Base-by-base conservation (phyloP, 495 filamentous ascomycete genomes). In the Physcia stellaris region DNA sequence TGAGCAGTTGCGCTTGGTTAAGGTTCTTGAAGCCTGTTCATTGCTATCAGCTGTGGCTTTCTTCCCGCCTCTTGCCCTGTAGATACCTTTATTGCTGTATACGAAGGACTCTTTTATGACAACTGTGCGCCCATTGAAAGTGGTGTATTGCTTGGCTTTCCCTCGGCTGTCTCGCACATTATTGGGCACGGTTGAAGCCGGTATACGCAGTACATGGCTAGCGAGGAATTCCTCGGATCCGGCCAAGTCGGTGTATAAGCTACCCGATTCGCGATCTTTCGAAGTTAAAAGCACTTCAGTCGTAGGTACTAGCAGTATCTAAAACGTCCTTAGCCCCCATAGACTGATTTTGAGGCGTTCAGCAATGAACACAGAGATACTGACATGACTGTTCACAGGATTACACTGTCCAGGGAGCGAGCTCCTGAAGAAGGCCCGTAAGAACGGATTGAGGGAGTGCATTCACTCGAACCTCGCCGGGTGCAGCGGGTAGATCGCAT, bases 381-480 rank as follows among this genome's bases (percentile, higher is more conserved):
- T 48, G 66, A 83, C 82, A 70, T 98, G 83, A 56, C 88, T 82
- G 58, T 90, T 80, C 41, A 86, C 72, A 33, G 88, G 90, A 52
- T 79, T 72, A 70, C 92, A 96, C 76, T 95, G 92, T 56, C 82
- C 66, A 40, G 84, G 86, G 51, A 94, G 72, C 56, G 83, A 73
- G 70, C 84, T 95, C 66, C 85, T 83, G 72, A 94, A 94, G 80
- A 96, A 95, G 67, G 92, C 83, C 68, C 83, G 78, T 55, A 99
- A 73, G 62, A 94, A 94, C 56, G 92, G 90, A 63, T 96, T 99
- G 79, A 96, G 76, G 66, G 90, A 85, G 78, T 87, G 88, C 88
- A 96, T 95, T 83, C 88, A 85, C 34, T 36, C 47, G 38, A 7
- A 7, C 26, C 7, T 7, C 26, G 10, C 5, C 15, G 17, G 33